phyloP scores from a whole-genome alignment of 179 eudicot genomes.

The Vitellaria paradoxa region DNA sequence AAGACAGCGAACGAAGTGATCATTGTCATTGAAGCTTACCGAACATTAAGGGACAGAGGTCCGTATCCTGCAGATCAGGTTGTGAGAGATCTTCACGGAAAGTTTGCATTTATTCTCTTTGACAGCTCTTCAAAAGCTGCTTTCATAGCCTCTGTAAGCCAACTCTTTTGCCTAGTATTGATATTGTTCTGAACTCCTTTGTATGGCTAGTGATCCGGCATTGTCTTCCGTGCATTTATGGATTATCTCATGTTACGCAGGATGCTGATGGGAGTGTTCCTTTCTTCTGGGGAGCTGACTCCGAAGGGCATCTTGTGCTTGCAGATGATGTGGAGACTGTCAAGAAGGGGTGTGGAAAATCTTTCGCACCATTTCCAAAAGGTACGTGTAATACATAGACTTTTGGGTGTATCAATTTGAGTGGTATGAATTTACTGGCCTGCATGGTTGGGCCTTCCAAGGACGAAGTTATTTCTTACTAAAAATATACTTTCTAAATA shows the following conservation, averaged over 20 bases:
- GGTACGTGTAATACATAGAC: slow-evolving; percentile 35
- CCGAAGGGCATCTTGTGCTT: slow-evolving; percentile 70
- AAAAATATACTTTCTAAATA: no score
- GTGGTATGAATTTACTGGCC: neutral
- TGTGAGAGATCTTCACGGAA: slow-evolving; percentile 81
- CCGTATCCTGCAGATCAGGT: slow-evolving; percentile 94
- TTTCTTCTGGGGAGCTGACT: slow-evolving; percentile 88
- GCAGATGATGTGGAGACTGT: slow-evolving; percentile 59
- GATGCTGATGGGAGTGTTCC: slow-evolving; percentile 93
- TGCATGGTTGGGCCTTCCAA: no score
- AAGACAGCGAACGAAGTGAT: slow-evolving; percentile 86
- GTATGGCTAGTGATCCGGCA: neutral
- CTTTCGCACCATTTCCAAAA: slow-evolving; percentile 87
- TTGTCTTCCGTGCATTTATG: neutral
- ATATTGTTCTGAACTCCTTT: slow-evolving; percentile 2
- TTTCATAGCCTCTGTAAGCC: slow-evolving; percentile 76
- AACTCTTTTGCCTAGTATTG: neutral
- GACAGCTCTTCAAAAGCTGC: slow-evolving; percentile 65
- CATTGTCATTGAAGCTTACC: slow-evolving; percentile 84
- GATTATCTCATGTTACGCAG: slow-evolving; percentile 29
- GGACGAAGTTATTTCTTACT: no score
- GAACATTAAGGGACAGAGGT: slow-evolving; percentile 90
- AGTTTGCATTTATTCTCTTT: slow-evolving; percentile 78
- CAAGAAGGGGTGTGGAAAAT: slow-evolving; percentile 80
- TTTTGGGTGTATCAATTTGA: neutral